Base-by-base conservation (phyloP, 2,329 filamentous ascomycete genomes). In the Cordyceps tenuipes region DNA sequence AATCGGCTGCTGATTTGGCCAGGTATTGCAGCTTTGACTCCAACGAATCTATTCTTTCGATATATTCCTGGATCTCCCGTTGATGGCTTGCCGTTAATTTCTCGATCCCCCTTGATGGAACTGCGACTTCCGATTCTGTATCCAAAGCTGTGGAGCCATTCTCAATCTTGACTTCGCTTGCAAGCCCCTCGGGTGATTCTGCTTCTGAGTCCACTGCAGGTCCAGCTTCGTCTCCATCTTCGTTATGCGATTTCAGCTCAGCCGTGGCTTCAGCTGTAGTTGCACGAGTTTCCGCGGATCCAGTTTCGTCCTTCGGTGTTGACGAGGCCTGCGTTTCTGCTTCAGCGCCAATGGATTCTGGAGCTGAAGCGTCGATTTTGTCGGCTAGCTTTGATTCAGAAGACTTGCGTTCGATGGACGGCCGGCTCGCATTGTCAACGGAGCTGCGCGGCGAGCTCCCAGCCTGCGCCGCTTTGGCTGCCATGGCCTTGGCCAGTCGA, bases 1-100 rank as follows among this genome's bases (percentile, higher is more conserved):
- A 80, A 36, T 92, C 87, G 0, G 88, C 84, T 13, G 89, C 87
- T 68, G 92, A 89, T 63, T 88, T 88, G 2, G 92, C 87, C 13
- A 99, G 77, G 68, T 95, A 97, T 65, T 92, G 88, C 31, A 99
- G 76, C 70, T 99, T 97, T 7, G 91, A 85, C 71, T 97, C 90
- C 1, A 99, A 76, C 4, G 92, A 89, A 76, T 99, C 94, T 59
- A 97, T 94, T 41, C 89, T 86, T 73, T 99, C 94, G 7, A 93
- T 82, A 63, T 96, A 90, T 53, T 82, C 82, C 67, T 94, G 86
- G 46, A 91, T 81, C 70, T 97, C 94, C 66, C 94, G 90, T 61
- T 93, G 87, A 64, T 90, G 84, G 63, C 62, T 64, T 7, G 61
- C 52, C 48, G 66, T 70, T 39, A 65, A 57, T n/a, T 67, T 65